Evolutionary conservation across 805 yeast genomes (phyloP).

Genomic region (Scheffersomyces lignosus): DNA sequence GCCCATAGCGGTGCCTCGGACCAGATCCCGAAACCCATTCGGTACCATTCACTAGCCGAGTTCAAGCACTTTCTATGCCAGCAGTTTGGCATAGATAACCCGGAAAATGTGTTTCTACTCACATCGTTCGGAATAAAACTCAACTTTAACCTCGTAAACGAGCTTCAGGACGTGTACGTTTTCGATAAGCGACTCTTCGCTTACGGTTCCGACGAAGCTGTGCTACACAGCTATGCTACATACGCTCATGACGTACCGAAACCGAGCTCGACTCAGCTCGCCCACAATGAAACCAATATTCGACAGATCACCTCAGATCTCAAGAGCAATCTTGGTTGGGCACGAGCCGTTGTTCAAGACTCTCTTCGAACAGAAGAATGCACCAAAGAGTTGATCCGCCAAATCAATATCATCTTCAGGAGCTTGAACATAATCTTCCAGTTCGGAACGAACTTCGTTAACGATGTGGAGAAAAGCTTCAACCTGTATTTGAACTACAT

Average conservation of each 20-base stretch:
- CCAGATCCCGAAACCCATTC: slow-evolving; percentile 41
- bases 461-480: slow-evolving; percentile 49
- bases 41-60: slow-evolving; percentile 33
- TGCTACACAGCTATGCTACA: not conserved
- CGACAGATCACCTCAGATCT: slow-evolving; percentile 16
- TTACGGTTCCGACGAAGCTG: slow-evolving; percentile 14
- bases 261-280: slow-evolving; percentile 3
- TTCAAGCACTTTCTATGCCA: slow-evolving; percentile 32
- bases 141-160: slow-evolving; percentile 52
- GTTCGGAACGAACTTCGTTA: slow-evolving; percentile 49
- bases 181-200: slow-evolving; percentile 63
- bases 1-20: slow-evolving; percentile 37
- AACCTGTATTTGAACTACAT: slow-evolving; percentile 36
- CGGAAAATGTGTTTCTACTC: slow-evolving; percentile 47
- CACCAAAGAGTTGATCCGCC: slow-evolving; percentile 26
- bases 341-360: slow-evolving; percentile 46
- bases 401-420: slow-evolving; percentile 43
- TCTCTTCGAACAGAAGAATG: slow-evolving; percentile 31
- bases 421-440: slow-evolving; percentile 49
- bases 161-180: slow-evolving; percentile 55
- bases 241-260: slow-evolving; percentile 2
- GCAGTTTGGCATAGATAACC: slow-evolving; percentile 23
- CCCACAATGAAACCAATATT: not conserved
- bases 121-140: slow-evolving; percentile 67
- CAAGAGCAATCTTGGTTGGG: slow-evolving; percentile 54